Conservation (phyloP, 495 filamentous ascomycete genomes). For the Penicillium longicatenatum region DNA sequence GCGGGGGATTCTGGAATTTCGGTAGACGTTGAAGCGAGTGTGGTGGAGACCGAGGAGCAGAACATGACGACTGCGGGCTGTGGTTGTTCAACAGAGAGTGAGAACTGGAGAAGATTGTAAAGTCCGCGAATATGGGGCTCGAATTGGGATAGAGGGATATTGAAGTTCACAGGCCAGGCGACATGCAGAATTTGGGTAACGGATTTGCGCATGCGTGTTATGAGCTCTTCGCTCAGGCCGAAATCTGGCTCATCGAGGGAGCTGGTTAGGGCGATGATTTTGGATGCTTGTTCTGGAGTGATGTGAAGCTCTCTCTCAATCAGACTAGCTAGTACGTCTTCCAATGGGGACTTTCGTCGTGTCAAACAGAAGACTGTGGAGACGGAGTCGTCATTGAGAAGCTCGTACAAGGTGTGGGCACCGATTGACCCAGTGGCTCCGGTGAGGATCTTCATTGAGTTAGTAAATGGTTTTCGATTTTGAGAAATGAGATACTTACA, state of each 20-base stretch:
- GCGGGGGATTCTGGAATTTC: constrained; percentile 45
- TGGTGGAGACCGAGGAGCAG: constrained; percentile 55
- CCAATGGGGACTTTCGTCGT: constrained; percentile 32
- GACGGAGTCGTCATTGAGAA: constrained; percentile 47
- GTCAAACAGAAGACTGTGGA: constrained; percentile 56
- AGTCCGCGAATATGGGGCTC: constrained; percentile 52
- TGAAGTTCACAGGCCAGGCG: constrained; percentile 63
- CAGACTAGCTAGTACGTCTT: constrained; percentile 37
- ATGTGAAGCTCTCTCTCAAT: constrained; percentile 33
- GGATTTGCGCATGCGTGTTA: constrained; percentile 38
- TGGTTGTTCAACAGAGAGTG: constrained; percentile 43
- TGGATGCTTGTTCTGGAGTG: constrained; percentile 24
- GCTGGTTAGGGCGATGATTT: constrained; percentile 43
- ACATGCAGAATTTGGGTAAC: constrained; percentile 56
- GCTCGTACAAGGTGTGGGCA: constrained; percentile 51
- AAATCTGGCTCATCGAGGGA: constrained; percentile 43
- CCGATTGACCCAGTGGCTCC: constrained; percentile 63
- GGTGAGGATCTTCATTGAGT: constrained; percentile 53
- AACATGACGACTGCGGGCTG: constrained; percentile 52
- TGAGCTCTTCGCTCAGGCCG: constrained; percentile 38
- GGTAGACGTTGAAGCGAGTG: constrained; percentile 31
- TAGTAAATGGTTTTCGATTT: background rate
- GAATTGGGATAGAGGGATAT: constrained; percentile 42
- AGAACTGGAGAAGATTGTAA: constrained; percentile 56
- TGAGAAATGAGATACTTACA: constrained; percentile 31